Evolutionary conservation across 78 protist species (phyloP).

Genomic region (Dictyostelium capitatum): DNA sequence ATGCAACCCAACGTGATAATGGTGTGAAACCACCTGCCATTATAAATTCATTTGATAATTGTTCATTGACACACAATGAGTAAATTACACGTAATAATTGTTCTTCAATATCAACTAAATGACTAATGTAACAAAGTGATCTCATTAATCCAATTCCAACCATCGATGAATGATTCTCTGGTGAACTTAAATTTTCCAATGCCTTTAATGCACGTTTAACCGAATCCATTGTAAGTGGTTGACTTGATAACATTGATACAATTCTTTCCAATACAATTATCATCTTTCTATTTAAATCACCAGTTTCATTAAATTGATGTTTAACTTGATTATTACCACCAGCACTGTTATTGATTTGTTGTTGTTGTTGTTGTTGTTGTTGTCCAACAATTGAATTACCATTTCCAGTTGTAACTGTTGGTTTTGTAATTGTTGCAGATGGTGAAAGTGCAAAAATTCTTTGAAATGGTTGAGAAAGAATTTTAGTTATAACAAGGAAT

Average conservation of each 20-base stretch:
- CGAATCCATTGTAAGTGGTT: not conserved
- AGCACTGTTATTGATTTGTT: not conserved
- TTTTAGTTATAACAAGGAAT: slow-evolving; percentile 37
- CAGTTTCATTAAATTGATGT: slow-evolving; percentile 69
- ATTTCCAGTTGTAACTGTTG: not conserved
- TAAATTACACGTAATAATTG: slow-evolving; percentile 15
- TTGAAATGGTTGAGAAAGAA: slow-evolving; percentile 49
- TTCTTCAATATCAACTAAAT: slow-evolving; percentile 5
- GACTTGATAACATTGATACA: slow-evolving; percentile 5
- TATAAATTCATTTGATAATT: slow-evolving; percentile 46
- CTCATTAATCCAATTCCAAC: slow-evolving; percentile 26
- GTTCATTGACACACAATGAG: slow-evolving; percentile 38
- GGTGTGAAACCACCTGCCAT: slow-evolving; percentile 20
- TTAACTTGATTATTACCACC: not conserved
- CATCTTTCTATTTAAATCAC: slow-evolving; percentile 67
- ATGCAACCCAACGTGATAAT: not conserved
- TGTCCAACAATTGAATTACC: not conserved
- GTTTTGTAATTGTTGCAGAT: not conserved
- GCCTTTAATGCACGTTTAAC: slow-evolving; percentile 59
- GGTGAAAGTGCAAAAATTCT: slow-evolving; percentile 36
- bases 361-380: not conserved
- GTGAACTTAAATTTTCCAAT: slow-evolving; percentile 46
- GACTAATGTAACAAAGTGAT: not conserved
- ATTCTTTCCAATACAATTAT: slow-evolving; percentile 49
- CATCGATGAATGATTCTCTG: slow-evolving; percentile 24